A percentile compares a stretch with the other conserved stretches of the same genome.
phyloP scores from a whole-genome alignment of 2,329 filamentous ascomycete species.

The Aspergillus sp. region DNA sequence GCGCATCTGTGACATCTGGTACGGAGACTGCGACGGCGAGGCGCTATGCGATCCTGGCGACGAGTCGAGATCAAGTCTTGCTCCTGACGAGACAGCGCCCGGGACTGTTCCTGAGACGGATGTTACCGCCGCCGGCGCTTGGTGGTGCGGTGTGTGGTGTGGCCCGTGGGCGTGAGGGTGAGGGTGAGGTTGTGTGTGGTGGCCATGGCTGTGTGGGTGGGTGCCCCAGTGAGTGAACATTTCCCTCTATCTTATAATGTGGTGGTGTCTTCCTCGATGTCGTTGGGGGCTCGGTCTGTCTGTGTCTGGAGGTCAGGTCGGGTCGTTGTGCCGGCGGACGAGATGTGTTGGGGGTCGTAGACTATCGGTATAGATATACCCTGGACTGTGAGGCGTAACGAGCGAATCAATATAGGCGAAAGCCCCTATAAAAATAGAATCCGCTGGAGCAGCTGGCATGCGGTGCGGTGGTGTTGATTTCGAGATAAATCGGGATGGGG shows the following conservation, averaged over 20 bases:
- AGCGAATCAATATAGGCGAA: neutral
- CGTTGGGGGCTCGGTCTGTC: too few relatives aligned
- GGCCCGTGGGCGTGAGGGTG: neutral
- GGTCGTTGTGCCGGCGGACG: too few relatives aligned
- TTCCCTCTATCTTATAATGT: neutral
- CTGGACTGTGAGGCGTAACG: too few relatives aligned
- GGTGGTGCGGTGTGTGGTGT: neutral
- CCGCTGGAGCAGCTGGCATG: neutral
- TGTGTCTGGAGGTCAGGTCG: too few relatives aligned
- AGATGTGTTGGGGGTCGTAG: too few relatives aligned
- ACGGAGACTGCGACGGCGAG: constrained; percentile 17
- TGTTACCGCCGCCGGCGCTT: neutral
- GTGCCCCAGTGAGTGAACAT: constrained; percentile 7
- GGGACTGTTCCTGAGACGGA: neutral
- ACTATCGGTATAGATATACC: too few relatives aligned
- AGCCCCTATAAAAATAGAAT: neutral
- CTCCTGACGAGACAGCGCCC: neutral
- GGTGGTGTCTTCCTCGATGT: too few relatives aligned
- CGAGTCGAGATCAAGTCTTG: neutral
- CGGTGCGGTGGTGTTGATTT: constrained; percentile 3
- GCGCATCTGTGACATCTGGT: constrained; percentile 25
- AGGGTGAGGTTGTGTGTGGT: neutral
- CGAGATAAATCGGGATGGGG: neutral
- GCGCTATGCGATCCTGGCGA: neutral
- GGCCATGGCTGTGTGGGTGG: neutral